These are phyloP conservation scores for Bryopsis sp. DNA, from an alignment of 139 green algal species.

Conservation along the genomic window DNA sequence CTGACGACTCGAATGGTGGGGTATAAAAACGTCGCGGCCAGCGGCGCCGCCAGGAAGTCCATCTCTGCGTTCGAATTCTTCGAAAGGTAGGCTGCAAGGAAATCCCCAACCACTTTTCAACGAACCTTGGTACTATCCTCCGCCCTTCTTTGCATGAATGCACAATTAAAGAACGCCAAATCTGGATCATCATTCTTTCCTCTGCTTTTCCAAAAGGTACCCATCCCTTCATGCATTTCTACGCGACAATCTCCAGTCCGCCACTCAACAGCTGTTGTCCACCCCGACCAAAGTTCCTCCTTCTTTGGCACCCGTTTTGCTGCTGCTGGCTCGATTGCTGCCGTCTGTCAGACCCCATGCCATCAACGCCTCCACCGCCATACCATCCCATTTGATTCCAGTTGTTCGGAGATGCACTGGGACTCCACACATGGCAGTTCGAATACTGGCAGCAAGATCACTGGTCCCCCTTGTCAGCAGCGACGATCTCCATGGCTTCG, in stretches of 20 bases:
- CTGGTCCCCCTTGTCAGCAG: background rate
- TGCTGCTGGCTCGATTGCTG: slow-evolving; percentile 2
- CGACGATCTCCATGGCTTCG: no score
- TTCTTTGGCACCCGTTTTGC: slow-evolving; percentile 3
- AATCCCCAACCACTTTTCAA: no score
- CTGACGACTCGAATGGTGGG: slow-evolving; percentile 7
- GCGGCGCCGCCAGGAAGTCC: background rate
- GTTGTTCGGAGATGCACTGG: background rate
- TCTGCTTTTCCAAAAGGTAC: background rate
- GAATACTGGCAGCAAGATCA: background rate
- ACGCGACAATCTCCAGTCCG: background rate
- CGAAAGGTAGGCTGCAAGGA: slow-evolving; percentile 1
- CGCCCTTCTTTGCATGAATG: no score
- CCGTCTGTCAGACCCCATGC: background rate
- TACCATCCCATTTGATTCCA: background rate
- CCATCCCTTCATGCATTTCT: background rate
- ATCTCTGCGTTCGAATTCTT: slow-evolving; percentile 15
- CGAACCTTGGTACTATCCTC: no score
- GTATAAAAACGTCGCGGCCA: slow-evolving; percentile 11
- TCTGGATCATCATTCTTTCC: background rate
- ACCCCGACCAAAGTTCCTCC: background rate
- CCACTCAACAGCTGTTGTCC: background rate
- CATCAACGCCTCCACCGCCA: background rate
- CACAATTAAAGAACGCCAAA: no score
- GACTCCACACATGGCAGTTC: background rate